Conservation (phyloP, 2,329 filamentous ascomycete species). For the Aspergillus arachidicola region DNA sequence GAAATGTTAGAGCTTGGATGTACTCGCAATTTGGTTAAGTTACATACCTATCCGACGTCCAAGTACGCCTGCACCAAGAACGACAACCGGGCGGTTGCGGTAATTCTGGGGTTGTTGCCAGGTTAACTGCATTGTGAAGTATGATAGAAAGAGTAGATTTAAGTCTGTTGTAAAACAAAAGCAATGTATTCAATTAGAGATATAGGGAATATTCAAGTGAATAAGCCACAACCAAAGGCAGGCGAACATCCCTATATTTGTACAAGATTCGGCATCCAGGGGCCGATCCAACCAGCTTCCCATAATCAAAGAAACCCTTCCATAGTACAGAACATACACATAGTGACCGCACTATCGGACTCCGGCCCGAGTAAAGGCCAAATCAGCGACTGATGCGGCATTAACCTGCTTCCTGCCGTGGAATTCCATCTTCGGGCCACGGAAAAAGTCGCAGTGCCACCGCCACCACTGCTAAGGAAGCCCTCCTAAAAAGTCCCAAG, state of each 20-base stretch:
- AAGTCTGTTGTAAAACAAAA: not conserved
- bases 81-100: slow-evolving; percentile 40
- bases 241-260: not conserved
- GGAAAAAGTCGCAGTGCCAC: not conserved
- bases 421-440: not conserved
- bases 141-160: not conserved
- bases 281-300: not conserved
- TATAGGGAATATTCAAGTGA: not conserved
- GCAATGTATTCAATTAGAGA: not conserved
- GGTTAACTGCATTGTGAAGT: not conserved
- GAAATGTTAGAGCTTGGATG: no score
- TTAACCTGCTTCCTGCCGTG: not conserved
- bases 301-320: not conserved
- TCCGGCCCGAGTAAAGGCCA: not conserved
- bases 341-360: not conserved
- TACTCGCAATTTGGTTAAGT: no score
- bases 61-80: slow-evolving; percentile 47
- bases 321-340: not conserved
- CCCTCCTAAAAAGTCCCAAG: no score
- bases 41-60: slow-evolving; percentile 42
- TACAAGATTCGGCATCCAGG: not conserved
- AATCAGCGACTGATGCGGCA: not conserved
- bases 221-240: not conserved
- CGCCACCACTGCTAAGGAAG: not conserved
- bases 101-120: slow-evolving; percentile 33